Conservation (phyloP, 805 yeast genomes). For the Saccharomycopsis vini region DNA sequence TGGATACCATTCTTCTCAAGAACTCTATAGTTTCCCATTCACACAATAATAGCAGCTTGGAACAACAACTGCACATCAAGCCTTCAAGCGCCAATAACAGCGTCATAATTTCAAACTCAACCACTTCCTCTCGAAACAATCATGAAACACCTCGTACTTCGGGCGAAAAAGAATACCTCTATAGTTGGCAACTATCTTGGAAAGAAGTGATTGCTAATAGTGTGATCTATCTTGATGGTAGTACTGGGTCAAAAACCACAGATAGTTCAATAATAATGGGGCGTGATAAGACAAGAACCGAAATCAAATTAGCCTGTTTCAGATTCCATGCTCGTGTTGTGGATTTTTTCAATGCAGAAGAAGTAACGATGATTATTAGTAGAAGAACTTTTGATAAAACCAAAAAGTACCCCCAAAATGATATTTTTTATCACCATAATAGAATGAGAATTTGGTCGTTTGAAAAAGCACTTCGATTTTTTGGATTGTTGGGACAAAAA, state of each 20-base stretch:
- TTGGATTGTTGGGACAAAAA: constrained; percentile 44
- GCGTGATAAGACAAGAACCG: constrained; percentile 24
- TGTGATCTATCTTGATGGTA: constrained; percentile 51
- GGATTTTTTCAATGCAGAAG: constrained; percentile 46
- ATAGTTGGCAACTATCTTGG: constrained; percentile 58
- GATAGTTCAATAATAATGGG: constrained; percentile 21
- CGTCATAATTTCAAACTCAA: too few species aligned
- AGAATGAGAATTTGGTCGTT: constrained; percentile 80
- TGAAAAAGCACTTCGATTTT: constrained; percentile 75
- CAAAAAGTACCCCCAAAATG: constrained; percentile 38
- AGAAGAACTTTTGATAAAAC: constrained; percentile 40
- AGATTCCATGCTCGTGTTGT: constrained; percentile 48
- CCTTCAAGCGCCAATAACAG: too few species aligned
- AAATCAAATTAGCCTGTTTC: constrained; percentile 26
- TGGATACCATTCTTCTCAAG: too few species aligned
- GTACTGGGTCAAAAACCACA: constrained; percentile 24
- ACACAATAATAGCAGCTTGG: too few species aligned
- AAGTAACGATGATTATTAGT: constrained; percentile 72
- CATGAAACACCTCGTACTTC: too few species aligned
- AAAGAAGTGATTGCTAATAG: constrained; percentile 48
- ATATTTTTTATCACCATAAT: constrained; percentile 48
- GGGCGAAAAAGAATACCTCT: too few species aligned
- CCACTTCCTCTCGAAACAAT: too few species aligned
- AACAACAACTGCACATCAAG: too few species aligned
- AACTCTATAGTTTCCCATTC: too few species aligned